Evolutionary conservation across 1,284 basidiomycete genomes (phyloP), one percentile per base, ranked within the genome.

Genomic region (Cryptococcus sp.): DNA sequence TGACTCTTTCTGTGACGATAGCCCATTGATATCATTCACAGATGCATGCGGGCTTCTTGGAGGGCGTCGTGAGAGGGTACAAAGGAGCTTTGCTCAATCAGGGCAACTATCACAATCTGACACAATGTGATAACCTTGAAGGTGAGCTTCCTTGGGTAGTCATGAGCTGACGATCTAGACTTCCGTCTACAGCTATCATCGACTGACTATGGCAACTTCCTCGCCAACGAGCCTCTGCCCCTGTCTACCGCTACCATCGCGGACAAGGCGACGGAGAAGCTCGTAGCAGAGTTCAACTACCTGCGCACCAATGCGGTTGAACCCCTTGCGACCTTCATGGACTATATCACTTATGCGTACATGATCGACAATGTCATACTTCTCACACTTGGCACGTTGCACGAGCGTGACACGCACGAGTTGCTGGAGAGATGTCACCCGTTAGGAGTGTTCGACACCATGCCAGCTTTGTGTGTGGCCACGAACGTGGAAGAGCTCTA

Each of bases 301-400:
- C 81, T 99, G 55, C 84, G 91, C 57, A 88, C 83, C 67, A 99
- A 98, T 80, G 89, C 96, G 5, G 89, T 93, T 19, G 88, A 91
- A 66, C 93, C 94, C 2, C 80, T 99, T 53, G 86, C 86, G 74
- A 95, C 88, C 74, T 99, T 99, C 77, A 82, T 99, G 65, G 96
- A 99, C 76, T 99, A 98, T 78, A 91, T 99, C 80, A 99, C 94
- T 86, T 90, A 75, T 58, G 91, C 88, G 27, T 99, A 99, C 81
- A 99, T 99, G 96, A 99, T 99, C 73, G 96, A 99, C 86, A 99
- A 99, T 77, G 91, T 99, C 73, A 89, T 99, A 63, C 84, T 99
- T 52, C 85, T 99, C 71, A 99, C 99, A 64, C 96, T 96, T 19
- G 96, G 96, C 40, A 99, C 95, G 1, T 81, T 99, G 42, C 95